Evolutionary conservation across 2,329 filamentous ascomycete genomes (phyloP).

Genomic region (Botrytis fabae): DNA sequence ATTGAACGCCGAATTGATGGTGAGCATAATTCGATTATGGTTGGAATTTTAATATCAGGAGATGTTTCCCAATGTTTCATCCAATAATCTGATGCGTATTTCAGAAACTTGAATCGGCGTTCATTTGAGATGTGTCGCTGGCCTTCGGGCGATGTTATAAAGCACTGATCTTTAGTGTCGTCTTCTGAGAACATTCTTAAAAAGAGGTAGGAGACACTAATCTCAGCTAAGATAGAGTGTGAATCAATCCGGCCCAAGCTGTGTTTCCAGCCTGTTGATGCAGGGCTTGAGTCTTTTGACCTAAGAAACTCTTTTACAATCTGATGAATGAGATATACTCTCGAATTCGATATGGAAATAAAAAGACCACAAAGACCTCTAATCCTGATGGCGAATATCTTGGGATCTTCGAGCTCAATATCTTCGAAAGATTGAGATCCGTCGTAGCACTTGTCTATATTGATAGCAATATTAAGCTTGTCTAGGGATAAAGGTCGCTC

Average conservation of each 20-base stretch:
- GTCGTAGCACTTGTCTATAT: neutral
- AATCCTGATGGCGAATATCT: neutral
- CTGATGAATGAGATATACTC: slow-evolving; percentile 23
- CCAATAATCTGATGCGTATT: slow-evolving; percentile 2
- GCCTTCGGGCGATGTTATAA: neutral
- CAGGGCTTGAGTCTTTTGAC: neutral
- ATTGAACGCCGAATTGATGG: neutral
- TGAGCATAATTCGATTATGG: neutral
- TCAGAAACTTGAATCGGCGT: neutral
- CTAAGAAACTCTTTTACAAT: slow-evolving; percentile 21
- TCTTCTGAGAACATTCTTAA: neutral
- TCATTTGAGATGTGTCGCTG: neutral
- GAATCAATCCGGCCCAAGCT: neutral
- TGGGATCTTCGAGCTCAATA: slow-evolving; percentile 7
- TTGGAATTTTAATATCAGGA: neutral
- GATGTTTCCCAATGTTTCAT: neutral
- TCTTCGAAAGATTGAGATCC: slow-evolving; percentile 16
- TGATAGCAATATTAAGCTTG: slow-evolving; percentile 16
- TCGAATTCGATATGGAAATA: slow-evolving; percentile 11
- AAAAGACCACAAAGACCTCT: slow-evolving; percentile 20
- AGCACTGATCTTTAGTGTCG: neutral
- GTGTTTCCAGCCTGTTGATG: slow-evolving; percentile 1
- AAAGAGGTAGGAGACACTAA: slow-evolving; percentile 15
- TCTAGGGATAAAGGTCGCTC: neutral
- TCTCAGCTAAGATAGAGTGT: neutral